Base-by-base conservation (phyloP, 768 basidiomycete species). In the Auriculariales sp. region DNA sequence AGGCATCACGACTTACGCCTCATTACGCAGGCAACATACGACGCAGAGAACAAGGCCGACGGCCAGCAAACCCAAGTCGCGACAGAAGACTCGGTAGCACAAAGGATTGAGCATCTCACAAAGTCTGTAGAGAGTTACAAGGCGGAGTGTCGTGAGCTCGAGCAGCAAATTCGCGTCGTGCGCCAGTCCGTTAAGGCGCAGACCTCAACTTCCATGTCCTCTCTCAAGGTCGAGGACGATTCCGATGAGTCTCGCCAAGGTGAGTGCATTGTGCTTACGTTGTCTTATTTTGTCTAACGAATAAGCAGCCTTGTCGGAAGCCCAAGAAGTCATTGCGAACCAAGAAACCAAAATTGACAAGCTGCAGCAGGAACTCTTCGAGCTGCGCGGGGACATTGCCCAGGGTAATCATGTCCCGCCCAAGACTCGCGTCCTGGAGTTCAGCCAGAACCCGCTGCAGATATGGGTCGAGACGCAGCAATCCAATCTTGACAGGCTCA, bases 401-500 rank as follows among this genome's bases (percentile, higher is more conserved):
- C 77, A 73, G 0, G 89, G 87, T 3, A 67, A 79, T 34, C 83
- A 87, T 55, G 70, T 87, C 0, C 85, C 88, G 0, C 83, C 83
- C 0, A 75, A 75, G 32, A 69, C 74, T 17, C 79, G 83, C 3
- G 72, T 89, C 1, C 63, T 89, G n/a, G 72, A 76, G 46, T 63
- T 93, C 55, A 65, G 64, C 6, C 79, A 83, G 39, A 93, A 92
- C 56, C 93, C 93, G 0, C 87, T 85, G n/a, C 73, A 81, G 55
- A 70, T 80, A 54, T 88, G 89, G 77, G 76, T 76, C 12, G 85
- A 87, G 39, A 66, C 88, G 27, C 72, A 91, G 45, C 74, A 81
- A 54, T 81, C 74, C 19, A 79, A 74, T 17, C 71, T 97, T 67
- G 81, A 91, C 31, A 68, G 81, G 19, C 67, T 97, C 29, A 79